Conservation (phyloP, 768 basidiomycete species). For the Boletus sp. region DNA sequence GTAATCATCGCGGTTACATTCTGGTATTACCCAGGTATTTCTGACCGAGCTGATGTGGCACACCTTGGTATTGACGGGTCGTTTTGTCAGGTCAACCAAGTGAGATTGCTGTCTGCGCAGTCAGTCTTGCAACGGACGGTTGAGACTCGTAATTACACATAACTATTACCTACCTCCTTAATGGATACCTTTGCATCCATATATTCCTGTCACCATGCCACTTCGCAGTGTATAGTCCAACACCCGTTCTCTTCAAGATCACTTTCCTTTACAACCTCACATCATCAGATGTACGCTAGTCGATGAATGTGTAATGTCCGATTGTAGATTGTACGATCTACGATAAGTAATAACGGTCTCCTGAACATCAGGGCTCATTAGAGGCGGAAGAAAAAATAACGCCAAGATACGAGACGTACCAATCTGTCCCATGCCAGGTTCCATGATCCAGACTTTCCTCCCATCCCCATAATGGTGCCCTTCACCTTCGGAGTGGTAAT, state of each 20-base stretch:
- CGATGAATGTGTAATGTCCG: conserved; percentile 1
- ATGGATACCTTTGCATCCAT: not conserved
- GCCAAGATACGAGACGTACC: conserved; percentile 41
- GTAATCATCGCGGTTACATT: conserved; percentile 67
- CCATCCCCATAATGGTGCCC: conserved; percentile 43
- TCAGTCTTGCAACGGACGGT: not conserved
- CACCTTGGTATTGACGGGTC: not conserved
- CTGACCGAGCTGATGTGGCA: not conserved
- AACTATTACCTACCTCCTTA: conserved; percentile 3
- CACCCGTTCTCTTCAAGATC: conserved; percentile 11
- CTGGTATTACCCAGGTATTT: conserved; percentile 52
- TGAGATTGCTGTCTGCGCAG: conserved; percentile 14
- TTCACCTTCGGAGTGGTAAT: conserved; percentile 46
- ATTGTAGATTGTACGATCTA: conserved; percentile 15
- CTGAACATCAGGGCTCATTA: conserved; percentile 17
- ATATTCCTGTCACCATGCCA: not conserved
- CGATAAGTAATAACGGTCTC: conserved; percentile 41
- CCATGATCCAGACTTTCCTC: conserved; percentile 75
- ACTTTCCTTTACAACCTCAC: conserved; percentile 7
- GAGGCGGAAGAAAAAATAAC: not conserved
- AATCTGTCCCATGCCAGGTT: conserved; percentile 88
- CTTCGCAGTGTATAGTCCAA: conserved; percentile 14
- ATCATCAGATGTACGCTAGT: conserved; percentile 2
- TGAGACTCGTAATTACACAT: not conserved
- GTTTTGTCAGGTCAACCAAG: conserved; percentile 24